phyloP scores from a whole-genome alignment of 192 early-diverging fungal species.

The Coemansia sp. region DNA sequence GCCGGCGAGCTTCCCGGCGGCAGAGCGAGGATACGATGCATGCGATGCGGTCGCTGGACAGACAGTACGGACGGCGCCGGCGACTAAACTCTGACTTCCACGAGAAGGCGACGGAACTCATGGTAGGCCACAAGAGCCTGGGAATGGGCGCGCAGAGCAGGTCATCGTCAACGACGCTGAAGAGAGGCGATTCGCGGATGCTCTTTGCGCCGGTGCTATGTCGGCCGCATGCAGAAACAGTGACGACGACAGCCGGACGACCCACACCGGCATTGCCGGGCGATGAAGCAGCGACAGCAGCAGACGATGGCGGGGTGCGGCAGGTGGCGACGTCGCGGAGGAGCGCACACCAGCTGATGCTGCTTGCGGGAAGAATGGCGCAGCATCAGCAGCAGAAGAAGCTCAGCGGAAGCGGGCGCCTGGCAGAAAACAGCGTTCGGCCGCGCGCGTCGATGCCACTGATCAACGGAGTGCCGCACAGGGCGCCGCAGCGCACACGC shows the following conservation, averaged over 20 bases:
- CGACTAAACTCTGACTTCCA: constrained; percentile 44
- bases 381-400: constrained; percentile 22
- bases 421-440: constrained; percentile 37
- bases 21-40: constrained; percentile 51
- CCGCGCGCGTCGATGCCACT: constrained; percentile 52
- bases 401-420: not conserved
- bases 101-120: no score
- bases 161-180: not conserved
- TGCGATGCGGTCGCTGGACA: constrained; percentile 48
- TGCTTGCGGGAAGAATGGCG: not conserved
- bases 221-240: constrained; percentile 22
- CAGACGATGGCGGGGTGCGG: not conserved
- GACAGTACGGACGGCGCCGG: constrained; percentile 51
- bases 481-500: constrained; percentile 35
- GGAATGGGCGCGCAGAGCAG: not conserved
- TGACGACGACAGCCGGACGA: not conserved
- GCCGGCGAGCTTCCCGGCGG: constrained; percentile 23
- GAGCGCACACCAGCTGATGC: constrained; percentile 14
- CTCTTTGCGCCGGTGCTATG: constrained; percentile 39
- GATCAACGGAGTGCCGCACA: constrained; percentile 19
- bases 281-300: not conserved
- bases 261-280: not conserved
- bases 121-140: not conserved
- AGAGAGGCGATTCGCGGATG: constrained; percentile 36
- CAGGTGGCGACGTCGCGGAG: constrained; percentile 2